A percentile compares a stretch with the other conserved stretches of the same genome.
phyloP scores from a whole-genome alignment of 805 yeast species.

The Pichia pseudocactophila region DNA sequence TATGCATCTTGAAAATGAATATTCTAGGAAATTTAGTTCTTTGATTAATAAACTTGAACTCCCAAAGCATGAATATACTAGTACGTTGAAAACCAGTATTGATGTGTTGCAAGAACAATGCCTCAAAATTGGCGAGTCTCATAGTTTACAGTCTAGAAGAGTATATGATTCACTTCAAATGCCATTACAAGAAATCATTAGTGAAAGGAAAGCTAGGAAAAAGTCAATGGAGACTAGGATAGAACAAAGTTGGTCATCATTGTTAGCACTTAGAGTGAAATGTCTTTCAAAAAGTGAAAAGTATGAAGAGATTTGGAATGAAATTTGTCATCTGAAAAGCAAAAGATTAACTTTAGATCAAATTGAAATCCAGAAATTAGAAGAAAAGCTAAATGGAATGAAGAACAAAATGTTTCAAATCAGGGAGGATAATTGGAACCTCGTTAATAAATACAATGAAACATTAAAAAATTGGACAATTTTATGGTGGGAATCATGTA shows the following conservation, averaged over 20 bases:
- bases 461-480: conserved; percentile 54
- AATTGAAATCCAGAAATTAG: conserved; percentile 55
- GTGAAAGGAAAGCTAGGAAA: conserved; percentile 42
- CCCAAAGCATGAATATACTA: conserved; percentile 37
- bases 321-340: conserved; percentile 49
- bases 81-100: conserved; percentile 49
- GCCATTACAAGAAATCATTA: conserved; percentile 45
- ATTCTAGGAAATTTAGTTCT: conserved; percentile 41
- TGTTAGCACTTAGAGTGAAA: conserved; percentile 26
- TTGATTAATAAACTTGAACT: conserved; percentile 1
- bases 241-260: conserved; percentile 15
- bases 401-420: conserved; percentile 32
- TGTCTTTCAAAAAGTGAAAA: conserved; percentile 34
- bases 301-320: conserved; percentile 51
- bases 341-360: conserved; percentile 65
- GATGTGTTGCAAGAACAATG: conserved; percentile 54
- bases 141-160: conserved; percentile 41
- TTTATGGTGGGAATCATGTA: conserved; percentile 63
- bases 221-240: conserved; percentile 51
- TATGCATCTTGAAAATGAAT: conserved; percentile 63
- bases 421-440: conserved; percentile 49
- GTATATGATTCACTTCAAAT: conserved; percentile 40
- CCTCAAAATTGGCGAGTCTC: conserved; percentile 47
- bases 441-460: conserved; percentile 45
- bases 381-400: conserved; percentile 45